A percentile compares a stretch with the other conserved stretches of the same genome.
These are phyloP conservation scores for Cicer pinnatifidum DNA, from an alignment of 306 rosid species.

Conservation along the genomic window DNA sequence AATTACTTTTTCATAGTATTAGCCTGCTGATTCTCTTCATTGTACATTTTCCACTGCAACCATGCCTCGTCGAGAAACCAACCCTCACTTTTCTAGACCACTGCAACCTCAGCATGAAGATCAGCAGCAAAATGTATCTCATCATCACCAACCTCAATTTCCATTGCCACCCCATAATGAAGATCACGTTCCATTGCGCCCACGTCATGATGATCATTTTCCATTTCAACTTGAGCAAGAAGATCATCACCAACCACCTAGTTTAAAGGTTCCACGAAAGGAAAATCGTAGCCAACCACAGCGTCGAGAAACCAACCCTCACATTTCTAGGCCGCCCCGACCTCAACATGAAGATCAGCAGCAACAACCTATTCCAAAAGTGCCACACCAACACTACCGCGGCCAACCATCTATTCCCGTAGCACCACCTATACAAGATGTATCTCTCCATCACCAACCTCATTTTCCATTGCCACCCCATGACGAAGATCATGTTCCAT, in stretches of 20 bases:
- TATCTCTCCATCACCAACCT: background rate
- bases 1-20: constrained; percentile 42
- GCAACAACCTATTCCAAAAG: constrained; percentile 31
- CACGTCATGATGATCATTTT: background rate
- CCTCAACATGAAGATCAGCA: constrained; percentile 36
- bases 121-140: constrained; percentile 11
- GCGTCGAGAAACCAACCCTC: constrained; percentile 71
- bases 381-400: constrained; percentile 23
- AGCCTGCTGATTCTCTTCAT: constrained; percentile 32
- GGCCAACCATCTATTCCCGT: constrained; percentile 30
- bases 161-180: background rate
- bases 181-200: constrained; percentile 3
- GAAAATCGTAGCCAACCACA: too few species aligned
- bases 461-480: constrained; percentile 6
- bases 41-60: constrained; percentile 26
- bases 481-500: constrained; percentile 9
- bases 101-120: constrained; percentile 36
- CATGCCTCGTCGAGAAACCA: constrained; percentile 68
- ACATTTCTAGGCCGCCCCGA: constrained; percentile 54
- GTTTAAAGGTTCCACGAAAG: background rate
- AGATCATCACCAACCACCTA: background rate
- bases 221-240: background rate
- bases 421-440: background rate
- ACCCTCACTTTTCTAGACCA: constrained; percentile 71
- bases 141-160: background rate